Evolutionary conservation across 2,329 filamentous ascomycete species (phyloP).

Genomic region (Neofusicoccum parvum): DNA sequence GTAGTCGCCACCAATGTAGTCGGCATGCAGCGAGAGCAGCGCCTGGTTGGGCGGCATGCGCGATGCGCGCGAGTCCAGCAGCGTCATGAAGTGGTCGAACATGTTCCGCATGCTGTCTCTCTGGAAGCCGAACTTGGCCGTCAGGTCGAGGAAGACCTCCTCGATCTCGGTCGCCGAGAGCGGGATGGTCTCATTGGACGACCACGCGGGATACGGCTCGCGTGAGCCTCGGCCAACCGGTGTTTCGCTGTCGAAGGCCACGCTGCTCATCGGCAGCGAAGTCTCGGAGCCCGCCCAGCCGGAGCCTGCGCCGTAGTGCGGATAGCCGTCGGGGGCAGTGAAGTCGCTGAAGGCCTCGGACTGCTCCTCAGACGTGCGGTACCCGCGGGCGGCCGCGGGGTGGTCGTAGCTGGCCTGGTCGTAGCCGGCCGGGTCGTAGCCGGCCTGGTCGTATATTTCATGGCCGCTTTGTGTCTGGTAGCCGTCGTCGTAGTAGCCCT

Average conservation of each 20-base stretch:
- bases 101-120: constrained; percentile 99
- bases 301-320: constrained; percentile 92
- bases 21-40: constrained; percentile 88
- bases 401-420: constrained; percentile 72
- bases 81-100: constrained; percentile 97
- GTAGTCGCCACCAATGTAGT: constrained; percentile 98
- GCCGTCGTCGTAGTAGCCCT: constrained; percentile 70
- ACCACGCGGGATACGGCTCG: constrained; percentile 97
- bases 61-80: constrained; percentile 91
- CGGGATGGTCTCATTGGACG: constrained; percentile 93
- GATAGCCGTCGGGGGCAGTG: constrained; percentile 75
- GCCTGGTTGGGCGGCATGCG: constrained; percentile 99
- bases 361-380: constrained; percentile 88
- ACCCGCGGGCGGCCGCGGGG: constrained; percentile 45
- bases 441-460: constrained; percentile 69
- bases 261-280: constrained; percentile 94
- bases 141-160: constrained; percentile 94
- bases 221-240: constrained; percentile 89
- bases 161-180: constrained; percentile 98
- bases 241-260: constrained; percentile 89
- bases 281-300: constrained; percentile 73
- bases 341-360: constrained; percentile 99
- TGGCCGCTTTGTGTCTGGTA: constrained; percentile 56
- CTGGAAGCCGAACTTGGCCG: constrained; percentile 97
- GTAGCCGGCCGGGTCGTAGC: constrained; percentile 69